These are phyloP conservation scores for Salix purpurea DNA, from an alignment of 345 rosid genomes.

Conservation along the genomic window DNA sequence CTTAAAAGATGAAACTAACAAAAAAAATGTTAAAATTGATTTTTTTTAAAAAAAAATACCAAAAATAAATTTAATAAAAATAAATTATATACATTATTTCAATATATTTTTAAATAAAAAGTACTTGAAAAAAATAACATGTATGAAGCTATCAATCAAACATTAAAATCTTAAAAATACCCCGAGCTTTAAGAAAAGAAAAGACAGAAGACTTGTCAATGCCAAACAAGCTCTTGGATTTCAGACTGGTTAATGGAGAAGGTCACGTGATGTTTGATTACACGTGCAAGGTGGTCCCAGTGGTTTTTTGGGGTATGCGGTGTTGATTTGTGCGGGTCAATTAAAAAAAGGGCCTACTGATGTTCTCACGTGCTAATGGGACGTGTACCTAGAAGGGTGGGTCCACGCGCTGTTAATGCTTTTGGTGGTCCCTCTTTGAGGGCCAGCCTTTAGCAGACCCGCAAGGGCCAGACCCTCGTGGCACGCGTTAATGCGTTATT, in stretches of 20 bases:
- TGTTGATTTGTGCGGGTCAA: constrained; percentile 1
- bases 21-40: too few relatives aligned
- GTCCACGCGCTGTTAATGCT: neutral
- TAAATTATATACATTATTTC: too few relatives aligned
- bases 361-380: neutral
- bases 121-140: too few relatives aligned
- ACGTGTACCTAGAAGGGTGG: constrained; percentile 1
- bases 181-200: neutral
- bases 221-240: neutral
- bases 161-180: too few relatives aligned
- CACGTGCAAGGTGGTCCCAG: neutral
- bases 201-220: too few relatives aligned
- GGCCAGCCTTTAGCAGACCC: neutral
- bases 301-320: neutral
- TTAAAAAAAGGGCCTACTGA: too few relatives aligned
- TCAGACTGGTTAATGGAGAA: neutral
- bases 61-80: too few relatives aligned
- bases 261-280: neutral
- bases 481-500: constrained; percentile 1
- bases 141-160: too few relatives aligned
- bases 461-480: neutral
- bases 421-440: neutral
- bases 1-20: too few relatives aligned
- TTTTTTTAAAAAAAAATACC: too few relatives aligned
- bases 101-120: too few relatives aligned